phyloP scores from a whole-genome alignment of 148 eudicot genomes.

The Rheum nobile region DNA sequence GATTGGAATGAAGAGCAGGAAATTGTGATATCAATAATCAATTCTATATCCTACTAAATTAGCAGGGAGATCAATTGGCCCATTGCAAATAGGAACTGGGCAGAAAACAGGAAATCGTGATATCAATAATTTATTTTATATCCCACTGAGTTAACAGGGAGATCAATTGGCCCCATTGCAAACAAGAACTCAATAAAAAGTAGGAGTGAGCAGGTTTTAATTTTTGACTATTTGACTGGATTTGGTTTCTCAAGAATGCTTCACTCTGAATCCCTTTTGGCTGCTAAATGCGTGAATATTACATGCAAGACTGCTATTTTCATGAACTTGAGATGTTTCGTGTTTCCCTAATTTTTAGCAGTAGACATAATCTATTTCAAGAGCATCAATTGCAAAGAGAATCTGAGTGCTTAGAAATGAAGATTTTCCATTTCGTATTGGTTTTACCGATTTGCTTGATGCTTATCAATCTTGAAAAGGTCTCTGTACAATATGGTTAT shows the following conservation, averaged over 20 bases:
- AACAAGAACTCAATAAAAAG: not conserved
- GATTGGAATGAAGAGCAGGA: not conserved
- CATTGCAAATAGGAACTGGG: not conserved
- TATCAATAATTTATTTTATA: no score
- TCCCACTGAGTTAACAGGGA: no score
- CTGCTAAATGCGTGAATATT: not conserved
- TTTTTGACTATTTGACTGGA: not conserved
- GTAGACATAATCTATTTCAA: no score
- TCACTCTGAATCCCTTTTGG: not conserved
- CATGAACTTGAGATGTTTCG: no score
- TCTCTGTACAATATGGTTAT: not conserved
- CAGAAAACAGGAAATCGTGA: no score
- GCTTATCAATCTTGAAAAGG: not conserved
- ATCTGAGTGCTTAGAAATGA: not conserved
- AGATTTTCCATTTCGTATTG: not conserved
- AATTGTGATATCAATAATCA: not conserved
- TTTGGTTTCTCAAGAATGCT: not conserved
- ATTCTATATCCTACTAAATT: not conserved
- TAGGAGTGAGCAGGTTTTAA: not conserved
- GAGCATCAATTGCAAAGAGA: no score
- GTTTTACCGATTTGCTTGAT: not conserved
- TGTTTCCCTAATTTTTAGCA: no score
- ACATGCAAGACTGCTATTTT: no score
- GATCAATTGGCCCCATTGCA: not conserved
- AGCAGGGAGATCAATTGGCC: not conserved